phyloP scores from a whole-genome alignment of 73 alveolate species.

The Stentor roeselii region DNA sequence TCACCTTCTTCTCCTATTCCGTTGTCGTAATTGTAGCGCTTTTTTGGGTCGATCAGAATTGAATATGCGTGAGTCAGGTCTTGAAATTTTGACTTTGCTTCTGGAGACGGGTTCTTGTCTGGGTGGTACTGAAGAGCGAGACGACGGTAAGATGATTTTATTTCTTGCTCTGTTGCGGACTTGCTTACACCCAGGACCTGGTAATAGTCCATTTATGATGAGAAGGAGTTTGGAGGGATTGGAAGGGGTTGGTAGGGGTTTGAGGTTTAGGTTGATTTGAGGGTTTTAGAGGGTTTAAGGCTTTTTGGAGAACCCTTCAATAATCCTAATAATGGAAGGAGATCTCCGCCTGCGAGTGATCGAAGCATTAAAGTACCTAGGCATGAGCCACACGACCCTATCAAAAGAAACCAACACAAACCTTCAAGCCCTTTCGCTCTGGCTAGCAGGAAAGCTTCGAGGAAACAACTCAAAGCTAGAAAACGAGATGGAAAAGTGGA shows the following conservation, averaged over 20 bases:
- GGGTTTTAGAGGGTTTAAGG: no score
- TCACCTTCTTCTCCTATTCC: slow-evolving; percentile 29
- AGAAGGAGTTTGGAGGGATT: no score
- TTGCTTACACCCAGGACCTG: slow-evolving; percentile 66
- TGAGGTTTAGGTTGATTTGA: no score
- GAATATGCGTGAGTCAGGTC: slow-evolving; percentile 75
- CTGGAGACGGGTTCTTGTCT: slow-evolving; percentile 52
- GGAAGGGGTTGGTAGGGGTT: no score
- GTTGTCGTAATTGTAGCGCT: slow-evolving; percentile 65
- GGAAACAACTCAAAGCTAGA: slow-evolving; percentile 71
- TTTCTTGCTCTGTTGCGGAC: slow-evolving; percentile 57
- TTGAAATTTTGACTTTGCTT: slow-evolving; percentile 40
- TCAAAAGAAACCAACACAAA: slow-evolving; percentile 49
- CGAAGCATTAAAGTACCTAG: not conserved
- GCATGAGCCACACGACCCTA: not conserved
- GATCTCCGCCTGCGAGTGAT: not conserved
- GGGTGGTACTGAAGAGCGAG: slow-evolving; percentile 83
- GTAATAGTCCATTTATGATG: slow-evolving; percentile 36
- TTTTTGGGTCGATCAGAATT: slow-evolving; percentile 69
- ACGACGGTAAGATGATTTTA: slow-evolving; percentile 61
- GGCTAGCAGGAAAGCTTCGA: slow-evolving; percentile 85
- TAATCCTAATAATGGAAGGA: slow-evolving; percentile 29
- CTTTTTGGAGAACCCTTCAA: no score
- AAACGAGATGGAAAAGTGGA: slow-evolving; percentile 78
- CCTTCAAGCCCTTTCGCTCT: slow-evolving; percentile 77